Base-by-base conservation (phyloP, 1,284 basidiomycete species). In the Ustilago curta region DNA sequence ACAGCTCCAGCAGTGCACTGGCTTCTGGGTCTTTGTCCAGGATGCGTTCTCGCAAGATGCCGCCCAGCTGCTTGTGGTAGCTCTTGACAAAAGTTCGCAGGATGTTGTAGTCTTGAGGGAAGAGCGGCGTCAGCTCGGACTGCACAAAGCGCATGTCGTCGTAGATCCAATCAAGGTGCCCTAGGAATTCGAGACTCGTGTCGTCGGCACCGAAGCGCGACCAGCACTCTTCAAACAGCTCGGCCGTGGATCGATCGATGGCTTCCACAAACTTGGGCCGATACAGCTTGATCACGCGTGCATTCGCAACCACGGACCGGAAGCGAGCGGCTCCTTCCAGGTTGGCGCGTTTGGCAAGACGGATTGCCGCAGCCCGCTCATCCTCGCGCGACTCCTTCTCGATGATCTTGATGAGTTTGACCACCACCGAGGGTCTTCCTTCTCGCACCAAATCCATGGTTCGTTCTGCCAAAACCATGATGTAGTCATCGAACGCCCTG, bases 221-320 rank as follows among this genome's bases (percentile, higher is more conserved):
- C 83, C 91, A 93, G 18, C 90, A 90, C 23, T 89, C 88, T 8
- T 91, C 89, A 78, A 97, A 94, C 61, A 90, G 89, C 43, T 87
- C 87, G 70, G 90, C 89, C 71, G 96, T 92, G 2, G 93, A 91
- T 18, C 91, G 89, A 2, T 90, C 88, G 84, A 99, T 92, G 29
- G 89, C 89, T 80, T 93, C 93, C 69, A 91, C 89, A 70, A 97
- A 90, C 85, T 95, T 97, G 69, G 92, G 91, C 12, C 95, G 91
- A 85, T 98, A 99, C 85, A 97, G 93, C 86, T 99, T 99, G 86
- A 99, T 92, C 43, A 94, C 88, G 56, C 96, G 91, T 8, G 95
- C 93, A 77, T 82, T 84, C 40, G 81, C 80, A 1, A 80, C 67
- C 19, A 81, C 70, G 23, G 75, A 77, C 8, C 70, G 60, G 71